phyloP scores from a whole-genome alignment of 495 filamentous ascomycete genomes.

The Penicillium samsonianum region DNA sequence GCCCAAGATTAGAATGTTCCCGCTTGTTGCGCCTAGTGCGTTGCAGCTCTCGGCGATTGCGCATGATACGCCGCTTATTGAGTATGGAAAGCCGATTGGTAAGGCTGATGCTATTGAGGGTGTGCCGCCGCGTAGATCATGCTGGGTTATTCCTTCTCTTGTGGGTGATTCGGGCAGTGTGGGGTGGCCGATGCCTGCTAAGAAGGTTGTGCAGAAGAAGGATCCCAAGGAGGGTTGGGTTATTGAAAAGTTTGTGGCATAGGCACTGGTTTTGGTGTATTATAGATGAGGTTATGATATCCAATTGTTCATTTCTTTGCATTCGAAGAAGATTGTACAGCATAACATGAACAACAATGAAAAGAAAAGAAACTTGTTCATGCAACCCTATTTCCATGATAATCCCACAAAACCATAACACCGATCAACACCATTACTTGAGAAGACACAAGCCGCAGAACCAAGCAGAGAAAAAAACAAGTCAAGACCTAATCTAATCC shows the following conservation, averaged over 20 bases:
- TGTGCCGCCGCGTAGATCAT: conserved; percentile 61
- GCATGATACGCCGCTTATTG: conserved; percentile 80
- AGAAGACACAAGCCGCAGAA: neutral
- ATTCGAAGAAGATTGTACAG: conserved; percentile 4
- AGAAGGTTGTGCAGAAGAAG: conserved; percentile 79
- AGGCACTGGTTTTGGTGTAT: conserved; percentile 13
- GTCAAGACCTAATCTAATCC: conserved; percentile 18
- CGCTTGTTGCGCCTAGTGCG: conserved; percentile 74
- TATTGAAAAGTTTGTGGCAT: conserved; percentile 60
- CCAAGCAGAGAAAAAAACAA: neutral
- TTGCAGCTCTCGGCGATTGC: conserved; percentile 77
- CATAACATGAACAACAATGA: neutral
- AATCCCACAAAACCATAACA: neutral
- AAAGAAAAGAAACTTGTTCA: conserved; percentile 4
- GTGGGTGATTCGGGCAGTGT: conserved; percentile 65
- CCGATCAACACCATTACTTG: conserved; percentile 10
- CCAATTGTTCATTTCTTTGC: conserved; percentile 23
- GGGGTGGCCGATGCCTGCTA: conserved; percentile 83
- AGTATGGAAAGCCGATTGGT: conserved; percentile 84
- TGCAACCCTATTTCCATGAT: conserved; percentile 2
- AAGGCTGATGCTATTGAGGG: conserved; percentile 67
- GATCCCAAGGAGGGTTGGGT: conserved; percentile 74
- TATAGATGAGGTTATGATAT: conserved; percentile 35
- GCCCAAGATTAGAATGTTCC: conserved; percentile 86
- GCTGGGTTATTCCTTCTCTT: conserved; percentile 77